Evolutionary conservation across 1,284 basidiomycete species (phyloP).

Genomic region (Xerocomus amazonicus): DNA sequence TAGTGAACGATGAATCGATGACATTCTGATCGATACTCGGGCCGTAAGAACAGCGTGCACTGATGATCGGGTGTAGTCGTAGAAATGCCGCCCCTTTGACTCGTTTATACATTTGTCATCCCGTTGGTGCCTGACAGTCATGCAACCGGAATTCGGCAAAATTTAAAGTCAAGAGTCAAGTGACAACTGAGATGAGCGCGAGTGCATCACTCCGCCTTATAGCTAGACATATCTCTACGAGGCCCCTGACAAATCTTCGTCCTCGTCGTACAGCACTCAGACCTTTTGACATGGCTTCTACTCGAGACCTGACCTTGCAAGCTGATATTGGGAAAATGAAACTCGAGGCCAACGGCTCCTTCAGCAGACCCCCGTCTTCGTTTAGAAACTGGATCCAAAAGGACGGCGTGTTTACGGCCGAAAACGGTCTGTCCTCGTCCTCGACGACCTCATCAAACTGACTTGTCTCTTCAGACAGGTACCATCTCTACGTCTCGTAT

Average conservation of each 20-base stretch:
- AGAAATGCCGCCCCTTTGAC: too few species aligned
- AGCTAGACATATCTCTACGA: constrained; percentile 1
- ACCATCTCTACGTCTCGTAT: constrained; percentile 85
- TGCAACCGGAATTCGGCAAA: too few species aligned
- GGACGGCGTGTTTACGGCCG: constrained; percentile 76
- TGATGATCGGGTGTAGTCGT: too few species aligned
- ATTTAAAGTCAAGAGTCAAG: too few species aligned
- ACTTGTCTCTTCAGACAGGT: constrained; percentile 54
- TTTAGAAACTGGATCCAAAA: constrained; percentile 77
- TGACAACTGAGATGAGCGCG: neutral
- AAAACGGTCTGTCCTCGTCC: constrained; percentile 55
- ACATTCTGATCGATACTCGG: too few species aligned
- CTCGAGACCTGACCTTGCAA: constrained; percentile 37
- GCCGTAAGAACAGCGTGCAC: too few species aligned
- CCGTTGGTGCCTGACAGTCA: too few species aligned
- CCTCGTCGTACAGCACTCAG: neutral
- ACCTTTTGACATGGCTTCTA: constrained; percentile 23
- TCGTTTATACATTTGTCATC: too few species aligned
- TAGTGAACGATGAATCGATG: too few species aligned
- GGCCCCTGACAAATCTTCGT: constrained; percentile 6
- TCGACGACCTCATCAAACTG: neutral
- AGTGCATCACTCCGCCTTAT: neutral
- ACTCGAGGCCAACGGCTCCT: constrained; percentile 69
- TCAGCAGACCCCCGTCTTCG: constrained; percentile 69
- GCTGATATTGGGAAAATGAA: constrained; percentile 68